Evolutionary conservation across 306 rosid genomes (phyloP), one percentile per base, ranked within the genome.

Genomic region (Ammopiptanthus mongolicus): DNA sequence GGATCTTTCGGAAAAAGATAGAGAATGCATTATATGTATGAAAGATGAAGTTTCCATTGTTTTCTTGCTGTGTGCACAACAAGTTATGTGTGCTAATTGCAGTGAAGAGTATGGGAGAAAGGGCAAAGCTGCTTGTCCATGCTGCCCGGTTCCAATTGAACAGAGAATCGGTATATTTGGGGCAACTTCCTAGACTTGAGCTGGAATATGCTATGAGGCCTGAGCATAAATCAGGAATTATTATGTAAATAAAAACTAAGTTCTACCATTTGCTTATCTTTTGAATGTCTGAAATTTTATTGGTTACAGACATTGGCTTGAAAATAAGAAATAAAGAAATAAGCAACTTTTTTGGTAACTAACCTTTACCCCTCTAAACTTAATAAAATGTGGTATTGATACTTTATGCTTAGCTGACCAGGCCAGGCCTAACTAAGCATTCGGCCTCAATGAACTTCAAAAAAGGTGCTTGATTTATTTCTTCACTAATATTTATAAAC

Each of bases 51-150:
- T 92, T 46, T 90, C 97, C 8, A 59, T 95, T 83, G 99, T 92
- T 79, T 92, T 95, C 92, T 86, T 95, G 85, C 99, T 97, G 0
- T 95, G 99, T 81, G 89, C 97, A 31, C 99, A 95, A 81, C 96
- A 92, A 83, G 97, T 95, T 72, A 64, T 92, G 82, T 95, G 99
- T 61, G 86, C 90, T 19, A 84, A 75, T 73, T 95, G 99, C 91
- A 77, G 92, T 75, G 96, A 90, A 48, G 87, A 74, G 79, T 92
- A 86, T 83, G 96, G 88, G 48, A 84, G 80, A 65, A 90, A 85
- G 77, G 90, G 92, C 8, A 92, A 79, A 80, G 91, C 88, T 65
- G 67, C 87, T 57, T 95, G 99, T 64, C 99, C 97, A 2, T 85
- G 92, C 80, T 95, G 99, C 82, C 86, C 85, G 65, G 92, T 86